Base-by-base conservation (phyloP, 441 rosid genomes). In the Pelargonium citronellum region DNA sequence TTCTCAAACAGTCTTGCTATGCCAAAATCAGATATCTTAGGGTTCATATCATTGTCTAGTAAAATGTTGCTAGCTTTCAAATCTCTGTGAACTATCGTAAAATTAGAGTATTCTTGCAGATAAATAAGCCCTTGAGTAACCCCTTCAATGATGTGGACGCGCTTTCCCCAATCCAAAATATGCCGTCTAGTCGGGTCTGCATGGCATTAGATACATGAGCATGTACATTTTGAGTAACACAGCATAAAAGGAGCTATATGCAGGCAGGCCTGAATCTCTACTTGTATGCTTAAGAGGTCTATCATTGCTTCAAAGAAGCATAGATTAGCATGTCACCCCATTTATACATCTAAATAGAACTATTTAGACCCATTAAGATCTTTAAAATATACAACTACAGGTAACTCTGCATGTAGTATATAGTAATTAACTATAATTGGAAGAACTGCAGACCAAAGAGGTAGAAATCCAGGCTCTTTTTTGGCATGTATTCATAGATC, bases 61-160 rank as follows among this genome's bases (percentile, higher is more conserved):
- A 81, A 41, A 69, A 81, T 55, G 66, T 78, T 78, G 61, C 82
- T 74, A 39, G 70, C 80, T 53, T 82, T 80, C n/a, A 82, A 13
- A 8, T 79, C 85, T 30, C 82, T 37, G 66, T 80, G 83, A 22
- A 80, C 70, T 34, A 80, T 74, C 2, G 77, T 78, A 7, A 73
- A 67, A 24, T 67, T 82, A 0, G 85, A 82, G 72, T 82, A 80
- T 47, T 80, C 82, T 44, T 80, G 84, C 1, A 83, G 79, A 61
- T 76, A 84, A 13, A 84, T 51, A 44, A 80, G 82, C 57, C 86
- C 86, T 20, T 81, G 83, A 53, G 66, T 71, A 24, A 82, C 43
- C 30, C 81, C 83, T 78, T 79, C 74, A 19, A 81, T 76, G 67
- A 81, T 79, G 5, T 37, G 47, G 17, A 78, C 74, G 2, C 81